Evolutionary conservation across 2,329 filamentous ascomycete species (phyloP).

Genomic region (Xylariomycetidae sp.): DNA sequence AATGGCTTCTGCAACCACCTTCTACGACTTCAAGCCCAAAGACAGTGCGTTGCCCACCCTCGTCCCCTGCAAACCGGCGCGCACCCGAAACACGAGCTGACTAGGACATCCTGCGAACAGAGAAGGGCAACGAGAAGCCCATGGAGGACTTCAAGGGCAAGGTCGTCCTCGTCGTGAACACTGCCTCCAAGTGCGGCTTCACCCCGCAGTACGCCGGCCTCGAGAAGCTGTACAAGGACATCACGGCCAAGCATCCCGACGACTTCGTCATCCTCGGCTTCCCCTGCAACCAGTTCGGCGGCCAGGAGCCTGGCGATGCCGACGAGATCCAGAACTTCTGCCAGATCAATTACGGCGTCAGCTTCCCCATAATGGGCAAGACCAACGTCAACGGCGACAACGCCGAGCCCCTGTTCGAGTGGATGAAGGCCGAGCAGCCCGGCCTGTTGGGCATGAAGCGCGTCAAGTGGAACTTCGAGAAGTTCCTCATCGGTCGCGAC

Average conservation of each 20-base stretch:
- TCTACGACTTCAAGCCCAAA: constrained; percentile 80
- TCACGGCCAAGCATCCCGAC: constrained; percentile 63
- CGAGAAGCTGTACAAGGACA: constrained; percentile 78
- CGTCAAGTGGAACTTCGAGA: constrained; percentile 99
- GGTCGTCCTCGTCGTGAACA: constrained; percentile 94
- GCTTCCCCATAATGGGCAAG: constrained; percentile 87
- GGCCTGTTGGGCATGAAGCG: constrained; percentile 83
- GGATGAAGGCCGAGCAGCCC: constrained; percentile 65
- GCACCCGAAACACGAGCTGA: constrained; percentile 7
- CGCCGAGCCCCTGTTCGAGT: constrained; percentile 74
- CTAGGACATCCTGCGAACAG: constrained; percentile 33
- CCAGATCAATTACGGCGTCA: constrained; percentile 89
- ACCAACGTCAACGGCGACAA: constrained; percentile 86
- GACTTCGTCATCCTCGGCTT: constrained; percentile 89
- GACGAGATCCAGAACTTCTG: constrained; percentile 81
- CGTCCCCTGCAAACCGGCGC: not conserved
- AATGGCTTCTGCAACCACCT: constrained; percentile 64
- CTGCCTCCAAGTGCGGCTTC: constrained; percentile 97
- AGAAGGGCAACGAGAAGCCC: constrained; percentile 66
- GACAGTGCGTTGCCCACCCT: constrained; percentile 56
- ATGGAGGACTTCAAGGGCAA: constrained; percentile 76
- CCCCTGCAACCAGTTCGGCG: constrained; percentile 96
- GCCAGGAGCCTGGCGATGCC: constrained; percentile 79
- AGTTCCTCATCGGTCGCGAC: constrained; percentile 85
- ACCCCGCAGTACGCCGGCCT: constrained; percentile 91